Evolutionary conservation across 768 basidiomycete species (phyloP), one percentile per base, ranked within the genome.

Genomic region (Artomyces pyxidatus): DNA sequence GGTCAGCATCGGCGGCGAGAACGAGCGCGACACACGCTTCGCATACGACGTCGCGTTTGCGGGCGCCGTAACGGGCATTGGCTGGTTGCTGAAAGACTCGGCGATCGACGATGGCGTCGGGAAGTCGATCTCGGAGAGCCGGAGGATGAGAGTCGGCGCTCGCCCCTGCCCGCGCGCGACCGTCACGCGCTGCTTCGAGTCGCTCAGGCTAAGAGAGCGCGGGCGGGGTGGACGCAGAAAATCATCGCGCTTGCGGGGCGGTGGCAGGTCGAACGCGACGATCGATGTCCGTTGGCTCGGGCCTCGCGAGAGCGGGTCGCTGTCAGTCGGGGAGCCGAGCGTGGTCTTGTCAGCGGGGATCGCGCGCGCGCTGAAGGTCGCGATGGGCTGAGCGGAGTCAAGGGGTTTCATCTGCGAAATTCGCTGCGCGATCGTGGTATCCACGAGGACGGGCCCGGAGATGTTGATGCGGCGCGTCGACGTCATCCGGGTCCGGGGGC

Each of bases 81-180:
- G 12, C 22, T 14, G 27, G 9, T 27, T 38, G n/a, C 10, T 23
- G 46, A 32, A 27, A 25, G 42, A 38, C 6, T 29, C 41, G 19
- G 48, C 48, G n/a, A 56, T 32, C 0, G 49, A 41, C 6, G 47
- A 37, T 14, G 37, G 37, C n/a, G 17, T 41, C 2, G 43, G 41
- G n/a, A 55, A 27, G 19, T 17, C 10, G 25, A 27, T 22, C 12
- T 47, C 22, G 14, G 56, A 47, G 37, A 55, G 44, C 25, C 42
- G 43, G 10, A 57, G 30, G 14, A 51, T 39, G n/a, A 57, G 56
- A 8, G 56, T 55, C 9, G 56, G 53, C 16, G 50, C 50, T 26
- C 37, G 50, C 29, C 39, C 40, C 30, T 14, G 35, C 27, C 22
- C 11, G 16, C 9, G 41, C n/a, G 42, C 14, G 19, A 52, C 45